Evolutionary conservation across 805 yeast species (phyloP).

Genomic region (Debaryomyces prosopidis): DNA sequence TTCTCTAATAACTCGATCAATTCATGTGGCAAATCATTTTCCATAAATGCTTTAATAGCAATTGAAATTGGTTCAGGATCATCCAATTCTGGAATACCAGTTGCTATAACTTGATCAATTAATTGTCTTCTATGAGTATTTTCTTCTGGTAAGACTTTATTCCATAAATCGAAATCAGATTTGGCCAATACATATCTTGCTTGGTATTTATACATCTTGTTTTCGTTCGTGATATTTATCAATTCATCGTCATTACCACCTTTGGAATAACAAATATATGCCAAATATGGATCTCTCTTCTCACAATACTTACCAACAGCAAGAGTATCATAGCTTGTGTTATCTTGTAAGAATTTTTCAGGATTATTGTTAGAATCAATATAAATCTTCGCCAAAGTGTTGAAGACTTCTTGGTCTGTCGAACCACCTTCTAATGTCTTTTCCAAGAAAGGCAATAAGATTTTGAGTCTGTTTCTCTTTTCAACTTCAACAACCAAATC

Average conservation of each 20-base stretch:
- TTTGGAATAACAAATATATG: conserved; percentile 95
- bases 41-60: conserved; percentile 95
- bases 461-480: conserved; percentile 90
- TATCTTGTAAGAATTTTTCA: conserved; percentile 92
- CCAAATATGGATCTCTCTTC: conserved; percentile 97
- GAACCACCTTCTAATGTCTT: conserved; percentile 81
- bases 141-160: conserved; percentile 68
- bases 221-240: conserved; percentile 90
- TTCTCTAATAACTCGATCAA: conserved; percentile 93
- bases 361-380: conserved; percentile 98
- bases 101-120: conserved; percentile 91
- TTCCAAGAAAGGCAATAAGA: conserved; percentile 90
- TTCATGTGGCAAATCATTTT: conserved; percentile 88
- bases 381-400: conserved; percentile 95
- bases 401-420: conserved; percentile 87
- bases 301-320: conserved; percentile 98
- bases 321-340: conserved; percentile 85
- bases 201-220: conserved; percentile 97
- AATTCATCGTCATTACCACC: conserved; percentile 91
- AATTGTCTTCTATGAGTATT: conserved; percentile 88
- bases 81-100: conserved; percentile 91
- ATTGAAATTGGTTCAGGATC: conserved; percentile 93
- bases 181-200: conserved; percentile 92
- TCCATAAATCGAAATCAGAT: conserved; percentile 86
- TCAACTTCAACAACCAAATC: conserved; percentile 93